phyloP scores from a whole-genome alignment of 208 protist species.

The Wallacemonas sp. region DNA sequence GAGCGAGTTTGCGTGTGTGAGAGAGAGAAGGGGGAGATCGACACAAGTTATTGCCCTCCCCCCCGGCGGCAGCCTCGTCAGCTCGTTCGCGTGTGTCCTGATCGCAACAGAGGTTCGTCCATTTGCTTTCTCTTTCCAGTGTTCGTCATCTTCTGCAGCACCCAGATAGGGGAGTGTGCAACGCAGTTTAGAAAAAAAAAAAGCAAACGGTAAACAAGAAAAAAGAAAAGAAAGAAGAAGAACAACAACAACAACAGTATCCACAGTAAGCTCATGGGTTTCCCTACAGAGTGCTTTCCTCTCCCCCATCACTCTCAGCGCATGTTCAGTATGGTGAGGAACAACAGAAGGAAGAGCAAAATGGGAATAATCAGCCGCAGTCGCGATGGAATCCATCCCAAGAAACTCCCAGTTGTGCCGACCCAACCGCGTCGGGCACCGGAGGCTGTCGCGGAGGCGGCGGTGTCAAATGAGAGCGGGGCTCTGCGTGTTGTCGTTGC shows the following conservation, averaged over 20 bases:
- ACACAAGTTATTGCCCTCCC: too few species aligned
- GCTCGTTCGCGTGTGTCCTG: too few species aligned
- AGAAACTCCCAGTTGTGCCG: not conserved
- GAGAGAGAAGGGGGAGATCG: too few species aligned
- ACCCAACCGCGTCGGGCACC: slow-evolving; percentile 5
- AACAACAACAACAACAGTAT: not conserved
- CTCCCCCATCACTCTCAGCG: slow-evolving; percentile 4
- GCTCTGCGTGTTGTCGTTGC: not conserved
- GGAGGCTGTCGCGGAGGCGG: not conserved
- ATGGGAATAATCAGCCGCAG: slow-evolving; percentile 22
- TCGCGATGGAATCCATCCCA: slow-evolving; percentile 17
- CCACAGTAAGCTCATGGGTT: not conserved
- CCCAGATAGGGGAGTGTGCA: too few species aligned
- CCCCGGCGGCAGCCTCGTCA: too few species aligned
- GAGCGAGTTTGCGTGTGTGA: too few species aligned
- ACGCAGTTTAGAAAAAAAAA: slow-evolving; percentile 3
- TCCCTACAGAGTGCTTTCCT: too few species aligned
- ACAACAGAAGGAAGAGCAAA: slow-evolving; percentile 6
- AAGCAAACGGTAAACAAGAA: slow-evolving; percentile 14
- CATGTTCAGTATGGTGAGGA: slow-evolving; percentile 20
- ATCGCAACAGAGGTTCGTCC: too few species aligned
- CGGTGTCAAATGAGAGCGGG: not conserved
- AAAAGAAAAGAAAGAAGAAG: slow-evolving; percentile 19
- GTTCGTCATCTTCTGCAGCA: too few species aligned
- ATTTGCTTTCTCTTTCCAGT: too few species aligned